A percentile compares a stretch with the other conserved stretches of the same genome.
Conservation (phyloP, 2,329 filamentous ascomycete genomes). For the Calonectria multiphialidica region DNA sequence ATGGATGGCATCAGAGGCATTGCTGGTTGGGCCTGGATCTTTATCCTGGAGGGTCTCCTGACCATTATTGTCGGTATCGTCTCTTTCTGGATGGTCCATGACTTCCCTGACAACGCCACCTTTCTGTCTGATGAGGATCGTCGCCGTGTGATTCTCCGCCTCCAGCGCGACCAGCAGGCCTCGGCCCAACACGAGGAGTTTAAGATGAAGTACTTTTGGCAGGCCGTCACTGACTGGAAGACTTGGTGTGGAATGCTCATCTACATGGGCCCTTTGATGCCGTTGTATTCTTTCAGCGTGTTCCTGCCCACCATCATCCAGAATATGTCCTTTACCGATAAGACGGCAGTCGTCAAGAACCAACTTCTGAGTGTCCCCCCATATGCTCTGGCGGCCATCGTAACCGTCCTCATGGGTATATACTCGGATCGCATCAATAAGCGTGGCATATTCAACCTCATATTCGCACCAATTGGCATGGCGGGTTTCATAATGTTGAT, state of each 20-base stretch:
- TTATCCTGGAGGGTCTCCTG: slow-evolving; percentile 77
- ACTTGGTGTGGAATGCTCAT: slow-evolving; percentile 81
- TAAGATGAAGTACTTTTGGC: slow-evolving; percentile 78
- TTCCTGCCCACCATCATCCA: slow-evolving; percentile 86
- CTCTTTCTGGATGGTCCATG: slow-evolving; percentile 84
- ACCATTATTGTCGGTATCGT: slow-evolving; percentile 76
- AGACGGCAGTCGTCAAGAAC: slow-evolving; percentile 49
- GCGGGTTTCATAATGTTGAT: slow-evolving; percentile 85
- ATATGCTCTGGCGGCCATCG: slow-evolving; percentile 52
- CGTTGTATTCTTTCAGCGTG: slow-evolving; percentile 80
- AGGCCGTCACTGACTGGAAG: slow-evolving; percentile 85
- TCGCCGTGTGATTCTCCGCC: slow-evolving; percentile 76
- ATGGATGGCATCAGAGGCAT: slow-evolving; percentile 74
- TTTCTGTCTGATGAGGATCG: slow-evolving; percentile 81
- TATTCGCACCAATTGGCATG: slow-evolving; percentile 77
- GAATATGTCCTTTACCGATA: slow-evolving; percentile 56
- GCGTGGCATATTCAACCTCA: slow-evolving; percentile 85
- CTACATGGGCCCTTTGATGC: slow-evolving; percentile 81
- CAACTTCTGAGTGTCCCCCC: slow-evolving; percentile 62
- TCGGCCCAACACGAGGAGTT: slow-evolving; percentile 83
- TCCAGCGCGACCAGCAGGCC: slow-evolving; percentile 78
- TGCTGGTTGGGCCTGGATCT: slow-evolving; percentile 74
- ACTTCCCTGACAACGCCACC: slow-evolving; percentile 82
- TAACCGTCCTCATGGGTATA: slow-evolving; percentile 64
- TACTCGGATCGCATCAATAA: slow-evolving; percentile 80